Evolutionary conservation across 2,329 filamentous ascomycete species (phyloP), one percentile per base, ranked within the genome.

Genomic region (Incumbomyces delicatus): DNA sequence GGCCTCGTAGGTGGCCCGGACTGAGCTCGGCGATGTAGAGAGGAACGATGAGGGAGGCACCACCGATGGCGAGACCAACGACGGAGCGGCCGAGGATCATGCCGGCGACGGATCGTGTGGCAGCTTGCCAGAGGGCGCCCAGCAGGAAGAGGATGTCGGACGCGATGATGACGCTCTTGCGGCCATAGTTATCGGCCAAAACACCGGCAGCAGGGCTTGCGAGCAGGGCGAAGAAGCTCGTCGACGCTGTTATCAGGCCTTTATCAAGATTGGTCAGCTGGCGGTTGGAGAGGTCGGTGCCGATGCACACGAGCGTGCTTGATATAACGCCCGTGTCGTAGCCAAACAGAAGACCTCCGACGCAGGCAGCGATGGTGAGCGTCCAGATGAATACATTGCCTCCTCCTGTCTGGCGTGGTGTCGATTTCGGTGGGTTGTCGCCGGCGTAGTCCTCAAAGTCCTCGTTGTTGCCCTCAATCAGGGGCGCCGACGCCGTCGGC

Each of bases 11-110:
- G 17, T 78, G 73, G 1, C 85, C 78, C 0, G 90, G 89, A 2
- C 86, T 81, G 11, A 95, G 70, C 64, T 96, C 90, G 7, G 85
- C 83, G 50, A 95, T 90, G 66, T 94, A 94, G 56, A 95, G 65
- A 38, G 89, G 89, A 27, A 87, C 83, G 3, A 94, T 85, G 57
- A 94, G 85, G 60, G 82, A 87, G 20, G 70, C 68, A 41, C 62
- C 61, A 14, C 70, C 70, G 52, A 73, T 65, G 2, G 69, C 70
- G 45, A 73, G 57, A 13, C 70, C 70, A 42, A 73, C 66, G 51
- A 71, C 57, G 50, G 67, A 70, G 36, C 70, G 62, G 2, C 70
- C 70, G 30, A 62, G 32, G 37, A 72, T 66, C 69, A 72, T 72
- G 2, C 63, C 63, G 58, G 62, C 61, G n/a, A 72, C 66, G 18